Evolutionary conservation across 768 basidiomycete species (phyloP), one percentile per base, ranked within the genome.

Genomic region (Termitomyces sp.): DNA sequence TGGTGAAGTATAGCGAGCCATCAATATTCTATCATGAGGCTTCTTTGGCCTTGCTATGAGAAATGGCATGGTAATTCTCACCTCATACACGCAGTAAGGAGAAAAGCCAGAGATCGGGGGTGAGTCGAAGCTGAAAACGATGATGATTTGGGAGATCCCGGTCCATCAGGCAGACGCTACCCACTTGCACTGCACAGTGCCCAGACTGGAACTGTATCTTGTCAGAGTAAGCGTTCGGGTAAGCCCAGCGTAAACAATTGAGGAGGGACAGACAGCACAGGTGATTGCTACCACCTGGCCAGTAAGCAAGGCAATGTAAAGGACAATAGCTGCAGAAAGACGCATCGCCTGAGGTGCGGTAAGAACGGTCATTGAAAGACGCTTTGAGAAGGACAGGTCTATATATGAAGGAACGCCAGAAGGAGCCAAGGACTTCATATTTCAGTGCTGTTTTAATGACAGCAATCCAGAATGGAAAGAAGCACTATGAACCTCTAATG

Each of bases 241-340:
- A 1, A 55, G 60, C 5, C 57, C 57, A 14, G 0, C 34, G 30
- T 55, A 61, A 25, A 54, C 41, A 35, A 61, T 58, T 5, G 60
- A 44, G 21, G 57, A 25, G 23, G 57, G 57, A 54, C 60, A 61
- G 37, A 56, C 21, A 1, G 54, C 60, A 39, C 60, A 61, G 54
- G 21, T 39, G 11, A 61, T 47, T 19, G 60, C 60, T 2, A 32
- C 47, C 25, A 44, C 45, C 42, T 47, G 52, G 2, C 46, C 14
- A 21, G 28, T 39, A 30, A 52, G 23, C 43, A 57, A 44, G 14
- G 51, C 32, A 40, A 58, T 27, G 43, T 48, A 48, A 5, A 61
- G 44, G 40, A 30, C 34, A 19, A 34, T 30, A 25, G 40, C 19
- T 34, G 41, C 2, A 8, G 54, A 55, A n/a, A 52, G 8, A 19